Evolutionary conservation across 2,329 filamentous ascomycete genomes (phyloP), one percentile per base, ranked within the genome.

Genomic region (Aschersonia sp.): DNA sequence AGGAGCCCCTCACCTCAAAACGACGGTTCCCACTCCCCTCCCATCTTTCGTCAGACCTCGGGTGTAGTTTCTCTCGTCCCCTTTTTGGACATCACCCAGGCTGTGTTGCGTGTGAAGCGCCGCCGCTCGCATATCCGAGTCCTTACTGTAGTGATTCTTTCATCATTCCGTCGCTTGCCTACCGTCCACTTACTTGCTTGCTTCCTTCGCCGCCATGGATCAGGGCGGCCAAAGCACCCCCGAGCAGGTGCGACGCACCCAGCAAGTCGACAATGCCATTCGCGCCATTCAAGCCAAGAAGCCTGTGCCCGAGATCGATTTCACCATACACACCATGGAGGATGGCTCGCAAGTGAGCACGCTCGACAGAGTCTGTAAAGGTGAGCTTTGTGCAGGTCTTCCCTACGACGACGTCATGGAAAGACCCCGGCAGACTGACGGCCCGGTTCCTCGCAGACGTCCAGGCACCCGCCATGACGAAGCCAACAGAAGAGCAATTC

Each of bases 321-420:
- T 98, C 66, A 94, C 87, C 49, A 81, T 98, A 61, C 92, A 98
- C 68, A 92, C 85, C 53, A 96, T 97, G 90, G 92, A 98, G 67
- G 92, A 98, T 73, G 87, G 87, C 62, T 82, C 79, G 47, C 87
- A 95, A 71, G 92, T 98, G 63, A 97, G 79, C 79, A 98, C 92
- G 52, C 70, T 85, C 64, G 92, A 98, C 70, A 80, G 92, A 65
- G 92, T 98, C 52, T 95, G 90, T 76, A 98, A 97, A 88, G 92
- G 92, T 97, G 78, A 54, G 67, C 62, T 44, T 37, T 22, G n/a
- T 29, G 33, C 14, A 45, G 22, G 41, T 22, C 22, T 11, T 41
- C 30, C 33, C 12, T 12, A 29, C 30, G 29, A 39, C 31, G 44
- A 30, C 44, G 30, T 12, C 35, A 42, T 35, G 10, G 22, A 44